Conservation (phyloP, 352 stramenopile species). For the Globisporangium paddicum region DNA sequence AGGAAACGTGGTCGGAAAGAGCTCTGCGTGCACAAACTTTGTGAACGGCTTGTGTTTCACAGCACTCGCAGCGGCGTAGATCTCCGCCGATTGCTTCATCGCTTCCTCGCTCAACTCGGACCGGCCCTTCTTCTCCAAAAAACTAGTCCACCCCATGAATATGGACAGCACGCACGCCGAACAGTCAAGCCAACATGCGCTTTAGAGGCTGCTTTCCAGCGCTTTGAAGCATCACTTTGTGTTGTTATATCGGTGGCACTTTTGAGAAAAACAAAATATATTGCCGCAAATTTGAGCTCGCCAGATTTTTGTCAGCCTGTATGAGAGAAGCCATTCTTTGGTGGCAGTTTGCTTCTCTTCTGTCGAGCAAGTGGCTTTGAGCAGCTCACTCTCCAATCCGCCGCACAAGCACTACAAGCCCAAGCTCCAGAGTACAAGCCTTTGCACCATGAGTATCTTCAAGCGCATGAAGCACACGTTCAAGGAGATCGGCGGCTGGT, state of each 20-base stretch:
- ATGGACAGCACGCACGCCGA: no score
- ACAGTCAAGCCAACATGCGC: neutral
- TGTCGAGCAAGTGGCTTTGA: neutral
- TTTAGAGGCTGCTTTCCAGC: neutral
- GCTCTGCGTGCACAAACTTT: constrained; percentile 47
- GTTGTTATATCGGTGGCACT: no score
- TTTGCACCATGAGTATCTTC: no score
- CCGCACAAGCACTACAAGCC: neutral
- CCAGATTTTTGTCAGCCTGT: no score
- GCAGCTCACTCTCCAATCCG: neutral
- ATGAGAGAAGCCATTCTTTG: no score
- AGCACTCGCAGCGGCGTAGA: constrained; percentile 35
- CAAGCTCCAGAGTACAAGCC: neutral
- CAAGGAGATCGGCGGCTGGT: neutral
- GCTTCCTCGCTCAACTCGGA: constrained; percentile 34
- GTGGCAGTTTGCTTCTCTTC: no score
- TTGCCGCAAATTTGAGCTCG: no score
- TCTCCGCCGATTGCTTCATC: constrained; percentile 42
- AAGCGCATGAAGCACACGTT: neutral
- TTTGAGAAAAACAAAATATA: no score
- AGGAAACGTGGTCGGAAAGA: constrained; percentile 48
- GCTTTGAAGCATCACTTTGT: neutral
- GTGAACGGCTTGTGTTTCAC: constrained; percentile 46
- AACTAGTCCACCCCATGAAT: neutral
- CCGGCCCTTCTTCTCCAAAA: constrained; percentile 54